These are phyloP conservation scores for Lodderomyces elongisporus DNA, from an alignment of 1,139 yeast genomes.

Conservation along the genomic window DNA sequence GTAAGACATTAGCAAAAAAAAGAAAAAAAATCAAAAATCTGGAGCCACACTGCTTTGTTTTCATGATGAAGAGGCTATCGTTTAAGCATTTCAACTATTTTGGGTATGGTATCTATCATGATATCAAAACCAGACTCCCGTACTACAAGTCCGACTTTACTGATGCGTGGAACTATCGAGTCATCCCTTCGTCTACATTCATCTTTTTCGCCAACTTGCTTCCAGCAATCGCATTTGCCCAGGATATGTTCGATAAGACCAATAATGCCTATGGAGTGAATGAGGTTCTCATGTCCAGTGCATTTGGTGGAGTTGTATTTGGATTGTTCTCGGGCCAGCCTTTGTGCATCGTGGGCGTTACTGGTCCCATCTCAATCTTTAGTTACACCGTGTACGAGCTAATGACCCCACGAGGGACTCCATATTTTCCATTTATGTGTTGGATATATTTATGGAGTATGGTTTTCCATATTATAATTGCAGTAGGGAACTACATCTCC, in stretches of 20 bases:
- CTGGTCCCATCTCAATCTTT: constrained; percentile 91
- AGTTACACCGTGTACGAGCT: constrained; percentile 87
- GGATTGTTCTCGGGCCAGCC: constrained; percentile 90
- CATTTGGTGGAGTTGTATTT: constrained; percentile 84
- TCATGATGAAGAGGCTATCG: constrained; percentile 12
- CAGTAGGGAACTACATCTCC: constrained; percentile 64
- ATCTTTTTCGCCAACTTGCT: constrained; percentile 84
- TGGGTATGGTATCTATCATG: constrained; percentile 56
- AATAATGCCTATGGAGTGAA: constrained; percentile 84
- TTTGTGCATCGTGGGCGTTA: constrained; percentile 92
- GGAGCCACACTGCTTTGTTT: no score
- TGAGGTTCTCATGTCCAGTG: constrained; percentile 78
- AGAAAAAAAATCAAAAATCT: no score
- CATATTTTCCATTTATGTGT: constrained; percentile 89
- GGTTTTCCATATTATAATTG: constrained; percentile 72
- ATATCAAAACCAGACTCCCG: constrained; percentile 55
- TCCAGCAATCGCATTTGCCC: constrained; percentile 96
- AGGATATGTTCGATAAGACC: constrained; percentile 92
- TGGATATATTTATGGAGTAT: constrained; percentile 94
- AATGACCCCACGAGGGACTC: constrained; percentile 57
- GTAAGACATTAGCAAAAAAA: no score
- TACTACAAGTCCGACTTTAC: constrained; percentile 70
- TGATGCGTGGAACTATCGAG: constrained; percentile 83
- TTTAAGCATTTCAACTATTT: constrained; percentile 19
- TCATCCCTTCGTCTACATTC: constrained; percentile 77